Percentiles rank a stretch among this genome's conserved stretches.
phyloP scores from a whole-genome alignment of 805 yeast genomes.

The Saitoella complicata region DNA sequence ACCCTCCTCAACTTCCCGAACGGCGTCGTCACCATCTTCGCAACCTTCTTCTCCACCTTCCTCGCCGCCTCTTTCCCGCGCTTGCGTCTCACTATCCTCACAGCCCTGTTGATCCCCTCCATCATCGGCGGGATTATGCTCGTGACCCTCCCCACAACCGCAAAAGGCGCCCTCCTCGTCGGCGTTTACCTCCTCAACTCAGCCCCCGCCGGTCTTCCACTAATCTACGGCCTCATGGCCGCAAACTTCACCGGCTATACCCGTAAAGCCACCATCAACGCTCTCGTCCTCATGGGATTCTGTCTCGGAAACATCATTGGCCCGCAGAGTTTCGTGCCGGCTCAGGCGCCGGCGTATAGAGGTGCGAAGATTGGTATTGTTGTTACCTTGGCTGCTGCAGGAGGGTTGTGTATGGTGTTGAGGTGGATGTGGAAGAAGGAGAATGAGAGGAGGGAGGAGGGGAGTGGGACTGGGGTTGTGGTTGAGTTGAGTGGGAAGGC shows the following conservation, averaged over 20 bases:
- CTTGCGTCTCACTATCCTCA: constrained; percentile 5
- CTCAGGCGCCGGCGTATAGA: constrained; percentile 35
- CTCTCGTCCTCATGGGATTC: constrained; percentile 44
- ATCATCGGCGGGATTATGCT: constrained; percentile 7
- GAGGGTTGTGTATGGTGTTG: no score
- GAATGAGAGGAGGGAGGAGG: no score
- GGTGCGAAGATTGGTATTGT: constrained; percentile 44
- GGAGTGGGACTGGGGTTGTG: no score
- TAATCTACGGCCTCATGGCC: constrained; percentile 4
- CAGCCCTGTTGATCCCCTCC: constrained; percentile 4
- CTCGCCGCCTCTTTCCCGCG: constrained; percentile 14
- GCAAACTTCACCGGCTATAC: constrained; percentile 55
- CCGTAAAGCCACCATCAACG: constrained; percentile 47
- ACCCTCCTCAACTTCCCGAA: constrained; percentile 31
- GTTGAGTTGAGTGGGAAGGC: no score
- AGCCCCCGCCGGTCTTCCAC: constrained; percentile 6
- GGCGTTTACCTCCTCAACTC: constrained; percentile 8
- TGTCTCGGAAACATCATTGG: constrained; percentile 54
- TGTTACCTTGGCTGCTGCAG: constrained; percentile 29
- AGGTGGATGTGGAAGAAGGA: no score
- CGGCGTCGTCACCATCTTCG: constrained; percentile 33
- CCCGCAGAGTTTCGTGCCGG: constrained; percentile 41
- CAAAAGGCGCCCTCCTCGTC: constrained; percentile 4
- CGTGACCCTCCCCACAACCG: constrained; percentile 4
- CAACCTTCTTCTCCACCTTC: constrained; percentile 26